Conservation (phyloP, 2,329 filamentous ascomycete species). For the Fusarium sp. region DNA sequence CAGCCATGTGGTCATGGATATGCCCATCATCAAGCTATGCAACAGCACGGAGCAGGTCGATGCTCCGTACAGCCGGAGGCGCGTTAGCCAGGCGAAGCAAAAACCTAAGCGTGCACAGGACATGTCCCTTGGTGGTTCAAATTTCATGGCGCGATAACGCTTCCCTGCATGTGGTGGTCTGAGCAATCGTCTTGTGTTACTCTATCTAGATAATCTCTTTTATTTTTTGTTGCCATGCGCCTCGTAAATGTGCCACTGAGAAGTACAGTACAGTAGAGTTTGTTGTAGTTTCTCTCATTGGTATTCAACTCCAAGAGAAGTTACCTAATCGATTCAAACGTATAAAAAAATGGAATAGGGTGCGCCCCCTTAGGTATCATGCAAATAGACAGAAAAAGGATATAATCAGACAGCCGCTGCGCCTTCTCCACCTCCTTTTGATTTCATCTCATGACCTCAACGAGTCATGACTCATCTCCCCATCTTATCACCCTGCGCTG, state of each 20-base stretch:
- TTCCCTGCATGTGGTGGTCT: not conserved
- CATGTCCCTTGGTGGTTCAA: not conserved
- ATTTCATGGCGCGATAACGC: not conserved
- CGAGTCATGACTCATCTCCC: slow-evolving; percentile 26
- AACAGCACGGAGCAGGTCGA: not conserved
- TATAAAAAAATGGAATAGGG: slow-evolving; percentile 26
- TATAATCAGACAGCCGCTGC: slow-evolving; percentile 22
- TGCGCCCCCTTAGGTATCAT: slow-evolving; percentile 43
- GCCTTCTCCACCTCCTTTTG: slow-evolving; percentile 22
- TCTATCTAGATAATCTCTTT: slow-evolving; percentile 33
- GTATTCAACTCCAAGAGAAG: slow-evolving; percentile 2
- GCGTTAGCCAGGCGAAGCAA: not conserved
- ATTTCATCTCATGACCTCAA: slow-evolving; percentile 12
- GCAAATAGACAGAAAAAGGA: slow-evolving; percentile 28
- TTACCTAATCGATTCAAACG: slow-evolving; percentile 2
- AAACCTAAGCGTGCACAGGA: not conserved
- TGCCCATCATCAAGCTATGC: not conserved
- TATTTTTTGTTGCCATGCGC: slow-evolving; percentile 27
- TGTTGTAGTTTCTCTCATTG: slow-evolving; percentile 7
- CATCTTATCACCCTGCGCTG: slow-evolving; percentile 13
- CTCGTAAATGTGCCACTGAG: slow-evolving; percentile 27
- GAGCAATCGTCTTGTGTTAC: slow-evolving; percentile 16
- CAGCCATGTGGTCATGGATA: slow-evolving; percentile 28
- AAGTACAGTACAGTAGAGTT: slow-evolving; percentile 3
- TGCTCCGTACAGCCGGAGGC: not conserved